Evolutionary conservation across 106 monocot genomes (phyloP).

Genomic region (Iris macrosiphon): DNA sequence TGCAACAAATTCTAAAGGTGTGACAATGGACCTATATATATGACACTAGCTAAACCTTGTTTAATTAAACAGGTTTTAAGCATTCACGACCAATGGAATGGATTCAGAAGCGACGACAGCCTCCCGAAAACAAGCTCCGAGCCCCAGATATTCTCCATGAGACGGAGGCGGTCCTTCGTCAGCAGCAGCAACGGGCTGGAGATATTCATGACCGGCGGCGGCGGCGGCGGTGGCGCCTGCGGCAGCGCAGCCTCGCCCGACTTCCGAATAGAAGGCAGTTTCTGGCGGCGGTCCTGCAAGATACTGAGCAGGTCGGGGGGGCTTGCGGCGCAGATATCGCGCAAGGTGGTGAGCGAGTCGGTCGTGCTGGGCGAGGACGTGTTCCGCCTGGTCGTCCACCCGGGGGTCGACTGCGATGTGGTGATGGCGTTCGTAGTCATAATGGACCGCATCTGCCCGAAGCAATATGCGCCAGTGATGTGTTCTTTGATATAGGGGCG

Average conservation of each 20-base stretch:
- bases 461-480: neutral
- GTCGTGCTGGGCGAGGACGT: slow-evolving; percentile 40
- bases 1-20: no score
- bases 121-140: slow-evolving; percentile 3
- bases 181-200: slow-evolving; percentile 31
- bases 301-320: slow-evolving; percentile 24
- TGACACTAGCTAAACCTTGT: no score
- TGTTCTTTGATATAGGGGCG: slow-evolving; percentile 21
- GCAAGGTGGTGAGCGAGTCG: slow-evolving; percentile 35
- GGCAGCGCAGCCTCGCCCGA: slow-evolving; percentile 6
- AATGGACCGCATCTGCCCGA: slow-evolving; percentile 71
- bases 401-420: slow-evolving; percentile 20
- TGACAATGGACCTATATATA: no score
- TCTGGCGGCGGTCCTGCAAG: slow-evolving; percentile 27
- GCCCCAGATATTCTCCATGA: slow-evolving; percentile 54
- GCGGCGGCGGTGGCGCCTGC: neutral
- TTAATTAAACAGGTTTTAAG: slow-evolving; percentile 48
- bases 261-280: slow-evolving; percentile 50
- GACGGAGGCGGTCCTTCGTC: slow-evolving; percentile 30
- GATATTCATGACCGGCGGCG: slow-evolving; percentile 19
- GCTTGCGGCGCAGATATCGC: slow-evolving; percentile 37
- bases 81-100: slow-evolving; percentile 74
- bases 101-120: slow-evolving; percentile 28
- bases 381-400: slow-evolving; percentile 45
- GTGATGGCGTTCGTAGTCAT: slow-evolving; percentile 75